Conservation (phyloP, 176 grass and related monocot genomes). For the Aegilops bicornis region DNA sequence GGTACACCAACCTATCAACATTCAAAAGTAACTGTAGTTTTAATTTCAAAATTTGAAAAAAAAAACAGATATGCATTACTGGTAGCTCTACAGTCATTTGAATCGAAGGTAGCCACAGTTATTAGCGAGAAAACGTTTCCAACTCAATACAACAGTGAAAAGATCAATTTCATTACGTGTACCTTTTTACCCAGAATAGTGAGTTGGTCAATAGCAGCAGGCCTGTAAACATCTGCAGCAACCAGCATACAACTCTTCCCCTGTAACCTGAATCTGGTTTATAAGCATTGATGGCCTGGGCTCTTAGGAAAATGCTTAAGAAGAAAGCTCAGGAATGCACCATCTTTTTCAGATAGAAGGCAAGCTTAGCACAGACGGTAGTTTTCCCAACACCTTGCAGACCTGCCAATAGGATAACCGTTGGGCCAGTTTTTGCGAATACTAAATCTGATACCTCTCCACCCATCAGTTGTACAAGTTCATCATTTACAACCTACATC, state of each 20-base stretch:
- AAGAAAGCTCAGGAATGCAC: slow-evolving; percentile 45
- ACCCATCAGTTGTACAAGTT: slow-evolving; percentile 94
- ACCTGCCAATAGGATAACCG: slow-evolving; percentile 82
- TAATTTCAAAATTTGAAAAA: not conserved
- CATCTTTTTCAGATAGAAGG: slow-evolving; percentile 91
- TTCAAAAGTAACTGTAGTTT: not conserved
- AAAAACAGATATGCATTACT: not conserved
- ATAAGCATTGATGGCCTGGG: slow-evolving; percentile 38
- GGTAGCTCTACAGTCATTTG: not conserved
- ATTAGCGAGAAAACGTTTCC: slow-evolving; percentile 21
- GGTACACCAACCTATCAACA: slow-evolving; percentile 75
- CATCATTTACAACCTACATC: slow-evolving; percentile 81
- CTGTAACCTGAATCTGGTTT: slow-evolving; percentile 58
- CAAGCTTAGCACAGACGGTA: slow-evolving; percentile 90
- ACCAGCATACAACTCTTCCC: slow-evolving; percentile 97
- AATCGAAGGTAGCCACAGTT: not conserved
- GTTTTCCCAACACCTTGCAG: slow-evolving; percentile 98
- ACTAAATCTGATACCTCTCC: slow-evolving; percentile 86
- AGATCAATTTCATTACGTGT: not conserved
- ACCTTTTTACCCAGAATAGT: slow-evolving; percentile 84
- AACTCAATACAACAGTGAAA: not conserved
- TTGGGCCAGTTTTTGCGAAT: slow-evolving; percentile 73
- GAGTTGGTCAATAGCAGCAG: slow-evolving; percentile 98
- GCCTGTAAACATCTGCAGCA: slow-evolving; percentile 96
- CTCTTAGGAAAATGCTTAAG: slow-evolving; percentile 12